phyloP scores from a whole-genome alignment of 441 rosid species.

The Cnidoscolus chayamansa region DNA sequence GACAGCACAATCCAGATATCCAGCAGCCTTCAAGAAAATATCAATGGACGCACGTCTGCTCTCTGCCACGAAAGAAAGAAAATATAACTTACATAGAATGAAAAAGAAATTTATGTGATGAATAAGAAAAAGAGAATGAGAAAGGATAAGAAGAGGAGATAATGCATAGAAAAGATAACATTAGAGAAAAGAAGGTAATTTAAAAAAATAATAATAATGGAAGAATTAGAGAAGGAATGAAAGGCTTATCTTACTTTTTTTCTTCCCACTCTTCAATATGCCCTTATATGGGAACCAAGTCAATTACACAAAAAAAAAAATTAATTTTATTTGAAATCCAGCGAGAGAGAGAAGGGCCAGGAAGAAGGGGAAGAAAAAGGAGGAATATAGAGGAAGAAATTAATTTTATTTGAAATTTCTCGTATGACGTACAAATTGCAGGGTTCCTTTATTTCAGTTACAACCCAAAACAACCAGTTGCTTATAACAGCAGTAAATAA shows the following conservation, averaged over 20 bases:
- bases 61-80: slow-evolving; percentile 42
- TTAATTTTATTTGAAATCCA: neutral
- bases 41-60: slow-evolving; percentile 87
- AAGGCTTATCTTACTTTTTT: neutral
- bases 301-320: neutral
- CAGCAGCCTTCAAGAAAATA: slow-evolving; percentile 95
- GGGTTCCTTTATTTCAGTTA: neutral
- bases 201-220: neutral
- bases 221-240: neutral
- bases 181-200: neutral
- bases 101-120: neutral
- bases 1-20: slow-evolving; percentile 92
- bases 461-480: neutral
- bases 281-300: neutral
- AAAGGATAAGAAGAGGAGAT: neutral
- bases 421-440: neutral
- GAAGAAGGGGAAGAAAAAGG: neutral
- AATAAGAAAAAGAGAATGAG: neutral
- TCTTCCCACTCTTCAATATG: neutral
- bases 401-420: neutral
- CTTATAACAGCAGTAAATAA: neutral
- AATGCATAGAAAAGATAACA: neutral
- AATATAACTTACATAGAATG: slow-evolving; percentile 11
- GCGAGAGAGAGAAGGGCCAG: neutral
- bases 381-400: too few relatives aligned